These are phyloP conservation scores for Cucurbita moschata DNA, from an alignment of 306 rosid species.

Conservation along the genomic window DNA sequence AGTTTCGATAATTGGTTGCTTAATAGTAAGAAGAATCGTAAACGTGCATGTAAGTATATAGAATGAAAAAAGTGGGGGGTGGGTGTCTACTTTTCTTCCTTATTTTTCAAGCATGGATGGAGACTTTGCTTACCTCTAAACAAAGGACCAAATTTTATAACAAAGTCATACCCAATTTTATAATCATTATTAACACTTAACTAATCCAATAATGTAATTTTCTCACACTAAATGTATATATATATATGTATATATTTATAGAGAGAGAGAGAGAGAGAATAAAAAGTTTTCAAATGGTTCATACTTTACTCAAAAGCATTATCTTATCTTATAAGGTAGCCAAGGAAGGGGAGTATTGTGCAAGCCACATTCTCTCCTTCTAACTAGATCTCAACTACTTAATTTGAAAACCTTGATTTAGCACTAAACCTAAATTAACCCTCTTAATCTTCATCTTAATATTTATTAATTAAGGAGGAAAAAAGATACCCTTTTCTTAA, in stretches of 20 bases:
- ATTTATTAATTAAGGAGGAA: neutral
- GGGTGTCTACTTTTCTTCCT: neutral
- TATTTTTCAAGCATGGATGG: constrained; percentile 7
- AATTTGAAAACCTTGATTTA: neutral
- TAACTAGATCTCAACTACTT: neutral
- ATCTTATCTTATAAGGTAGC: constrained; percentile 6
- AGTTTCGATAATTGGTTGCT: neutral
- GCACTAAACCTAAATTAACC: neutral
- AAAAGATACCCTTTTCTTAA: neutral
- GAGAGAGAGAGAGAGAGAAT: neutral
- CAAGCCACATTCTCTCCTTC: neutral
- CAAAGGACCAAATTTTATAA: neutral
- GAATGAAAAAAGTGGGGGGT: neutral
- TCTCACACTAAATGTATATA: neutral
- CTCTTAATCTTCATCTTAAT: neutral
- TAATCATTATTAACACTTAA: constrained; percentile 2
- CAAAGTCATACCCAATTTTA: constrained; percentile 5
- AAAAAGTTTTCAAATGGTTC: neutral
- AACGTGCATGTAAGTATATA: neutral
- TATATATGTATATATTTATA: neutral
- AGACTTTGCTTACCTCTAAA: constrained; percentile 4
- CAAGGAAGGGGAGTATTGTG: neutral
- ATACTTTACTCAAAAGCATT: constrained; percentile 6
- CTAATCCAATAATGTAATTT: neutral
- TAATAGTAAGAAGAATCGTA: neutral